Evolutionary conservation across 441 rosid species (phyloP), one percentile per base, ranked within the genome.

Genomic region (Lagerstroemia fauriei): DNA sequence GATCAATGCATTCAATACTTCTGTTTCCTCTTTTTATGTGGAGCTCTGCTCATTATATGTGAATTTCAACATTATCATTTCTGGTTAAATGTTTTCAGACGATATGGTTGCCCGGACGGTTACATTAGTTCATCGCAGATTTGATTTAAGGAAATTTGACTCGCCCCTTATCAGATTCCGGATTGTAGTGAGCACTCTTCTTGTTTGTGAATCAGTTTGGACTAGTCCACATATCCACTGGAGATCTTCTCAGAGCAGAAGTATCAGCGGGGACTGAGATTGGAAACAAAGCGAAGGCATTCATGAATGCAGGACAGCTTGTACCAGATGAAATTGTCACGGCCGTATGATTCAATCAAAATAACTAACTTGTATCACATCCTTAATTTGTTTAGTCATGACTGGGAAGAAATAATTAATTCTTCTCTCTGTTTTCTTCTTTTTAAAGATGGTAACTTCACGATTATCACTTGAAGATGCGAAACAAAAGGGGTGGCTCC

Each of bases 301-400:
- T 88, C 88, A 93, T 93, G 93, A 88, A 92, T 86, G 88, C 90
- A 25, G 99, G 97, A 66, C 85, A 85, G 78, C 90, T 96, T 79
- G 98, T 96, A 86, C 97, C 97, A 0, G 99, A 96, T 87, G 97
- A 94, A 81, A 89, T 94, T 41, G 97, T 94, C 73, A 92, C 92
- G 0, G 92, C 92, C 83, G 97, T 95, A 93, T 53, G 85, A 75
- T 44, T 27, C 61, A 31, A 27, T 34, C 53, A 68, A 69, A 50
- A 44, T 22, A 20, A 78, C 78, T 53, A 10, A 59, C 82, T 84
- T 53, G 53, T 68, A 70, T 3, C 44, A 11, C 51, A 71, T 25
- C 3, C 74, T 84, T 24, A 25, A 71, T 79, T 81, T 48, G 32
- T 38, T 83, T 59, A 69, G 24, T 51, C 38, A 50, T 51, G 34